Evolutionary conservation across 192 early-diverging fungal species (phyloP).

Genomic region (Coemansia sp.): DNA sequence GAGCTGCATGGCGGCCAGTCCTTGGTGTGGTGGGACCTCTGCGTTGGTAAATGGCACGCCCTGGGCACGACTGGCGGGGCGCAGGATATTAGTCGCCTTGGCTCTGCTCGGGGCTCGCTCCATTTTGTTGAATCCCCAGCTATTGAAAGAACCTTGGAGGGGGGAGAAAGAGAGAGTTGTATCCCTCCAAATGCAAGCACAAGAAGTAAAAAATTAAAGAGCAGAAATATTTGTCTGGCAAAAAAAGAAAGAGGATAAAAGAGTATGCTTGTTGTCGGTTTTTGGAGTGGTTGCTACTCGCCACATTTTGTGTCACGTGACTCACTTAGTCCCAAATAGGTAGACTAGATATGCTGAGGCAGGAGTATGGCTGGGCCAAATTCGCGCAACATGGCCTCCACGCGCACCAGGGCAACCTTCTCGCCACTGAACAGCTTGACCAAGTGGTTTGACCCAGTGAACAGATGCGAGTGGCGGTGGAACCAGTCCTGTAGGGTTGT

Average conservation of each 20-base stretch:
- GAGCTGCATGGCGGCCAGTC: slow-evolving; percentile 2
- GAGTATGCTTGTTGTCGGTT: neutral
- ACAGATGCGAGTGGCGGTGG: slow-evolving; percentile 41
- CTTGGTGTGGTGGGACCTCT: slow-evolving; percentile 11
- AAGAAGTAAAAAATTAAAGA: neutral
- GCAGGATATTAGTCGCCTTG: slow-evolving; percentile 50
- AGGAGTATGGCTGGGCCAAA: slow-evolving; percentile 32
- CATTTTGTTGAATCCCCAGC: slow-evolving; percentile 17
- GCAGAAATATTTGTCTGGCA: neutral
- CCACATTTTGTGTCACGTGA: neutral
- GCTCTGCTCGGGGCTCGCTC: slow-evolving; percentile 50
- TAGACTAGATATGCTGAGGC: slow-evolving; percentile 6
- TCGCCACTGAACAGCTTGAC: slow-evolving; percentile 42
- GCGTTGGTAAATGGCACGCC: slow-evolving; percentile 11
- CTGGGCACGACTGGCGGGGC: slow-evolving; percentile 49
- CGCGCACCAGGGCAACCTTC: slow-evolving; percentile 25
- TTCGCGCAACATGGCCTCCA: slow-evolving; percentile 32
- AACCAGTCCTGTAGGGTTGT: slow-evolving; percentile 46
- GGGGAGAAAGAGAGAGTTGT: neutral
- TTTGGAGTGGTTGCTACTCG: neutral
- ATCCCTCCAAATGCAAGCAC: neutral
- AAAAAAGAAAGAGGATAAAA: neutral
- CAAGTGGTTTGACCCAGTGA: slow-evolving; percentile 42
- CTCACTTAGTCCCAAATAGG: neutral
- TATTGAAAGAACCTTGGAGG: neutral